Conservation (phyloP, 1,284 basidiomycete genomes). For the Wallemia mellicola region DNA sequence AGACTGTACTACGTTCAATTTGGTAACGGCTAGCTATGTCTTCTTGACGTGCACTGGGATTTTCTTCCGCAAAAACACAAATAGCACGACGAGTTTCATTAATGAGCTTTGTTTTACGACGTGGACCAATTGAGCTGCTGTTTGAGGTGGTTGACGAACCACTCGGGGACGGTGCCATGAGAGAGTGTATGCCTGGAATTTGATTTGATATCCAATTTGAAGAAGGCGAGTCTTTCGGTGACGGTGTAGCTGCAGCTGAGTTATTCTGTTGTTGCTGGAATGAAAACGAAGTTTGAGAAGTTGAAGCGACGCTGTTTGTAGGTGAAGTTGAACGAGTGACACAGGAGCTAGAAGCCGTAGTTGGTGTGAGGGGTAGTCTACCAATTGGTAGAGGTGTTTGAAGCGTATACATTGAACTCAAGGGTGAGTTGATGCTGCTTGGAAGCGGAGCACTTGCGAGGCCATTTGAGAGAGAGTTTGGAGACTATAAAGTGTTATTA, state of each 20-base stretch:
- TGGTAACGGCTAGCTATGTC: conserved; percentile 43
- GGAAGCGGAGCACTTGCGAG: neutral
- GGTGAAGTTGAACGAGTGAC: neutral
- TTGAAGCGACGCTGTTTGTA: conserved; percentile 1
- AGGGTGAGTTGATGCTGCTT: neutral
- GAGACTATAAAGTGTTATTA: neutral
- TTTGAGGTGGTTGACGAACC: neutral
- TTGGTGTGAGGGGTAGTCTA: neutral
- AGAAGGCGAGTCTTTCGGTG: neutral
- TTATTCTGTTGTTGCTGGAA: neutral
- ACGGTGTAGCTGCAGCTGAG: neutral
- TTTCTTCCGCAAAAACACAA: conserved; percentile 30
- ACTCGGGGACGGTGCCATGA: neutral
- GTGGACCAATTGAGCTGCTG: neutral
- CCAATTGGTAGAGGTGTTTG: neutral
- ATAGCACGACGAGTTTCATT: conserved; percentile 46
- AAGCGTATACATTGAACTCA: neutral
- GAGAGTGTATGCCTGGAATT: neutral
- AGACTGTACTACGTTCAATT: conserved; percentile 72
- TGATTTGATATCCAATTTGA: neutral
- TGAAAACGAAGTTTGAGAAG: neutral
- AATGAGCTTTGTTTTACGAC: conserved; percentile 32
- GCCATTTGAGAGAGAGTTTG: neutral
- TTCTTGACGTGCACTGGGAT: conserved; percentile 41
- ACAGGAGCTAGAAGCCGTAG: neutral